Evolutionary conservation across 371 early-diverging fungal species (phyloP), one percentile per base, ranked within the genome.

Genomic region (Phascolomyces articulosus): DNA sequence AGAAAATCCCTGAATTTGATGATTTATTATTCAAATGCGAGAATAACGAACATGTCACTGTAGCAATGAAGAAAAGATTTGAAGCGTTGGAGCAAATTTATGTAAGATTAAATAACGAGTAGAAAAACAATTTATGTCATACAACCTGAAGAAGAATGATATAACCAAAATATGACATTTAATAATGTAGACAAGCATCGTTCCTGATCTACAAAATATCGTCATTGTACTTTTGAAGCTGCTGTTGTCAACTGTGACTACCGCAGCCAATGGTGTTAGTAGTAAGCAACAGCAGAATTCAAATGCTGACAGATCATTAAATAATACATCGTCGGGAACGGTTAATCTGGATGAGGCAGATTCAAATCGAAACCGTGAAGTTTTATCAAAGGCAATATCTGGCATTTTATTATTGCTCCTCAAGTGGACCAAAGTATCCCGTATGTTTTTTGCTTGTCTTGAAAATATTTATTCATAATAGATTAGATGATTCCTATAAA

Each of bases 321-420:
- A 59, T n/a, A n/a, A n/a, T n/a, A 40, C 63, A 28, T 11, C 56
- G 47, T 28, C 8, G 4, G 44, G 15, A 47, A n/a, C 24, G 4
- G 40, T 34, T n/a, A 62, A 54, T 3, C 49, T 87, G 29, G 89
- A 89, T 29, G 77, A 83, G 51, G 69, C 82, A 1, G 88, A 91
- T 63, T 62, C 76, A 13, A 69, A 74, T 9, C 75, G 90, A 24
- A 87, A 93, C 63, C 83, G 85, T 60, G 95, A 95, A 66, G 87
- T 89, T 21, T 85, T 91, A 27, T 89, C 92, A 9, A 90, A 91
- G 64, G 87, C 91, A 8, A 88, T 92, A 0, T 88, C 91, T 20
- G 86, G 85, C 38, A 87, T 92, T 29, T 57, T 95, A 21, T 47
- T 92, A 7, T 62, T 90, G 3, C 66, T 93, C 23, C 69, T 95